Evolutionary conservation across 2,329 filamentous ascomycete species (phyloP), one percentile per base, ranked within the genome.

Genomic region (Ophiostoma piceae): DNA sequence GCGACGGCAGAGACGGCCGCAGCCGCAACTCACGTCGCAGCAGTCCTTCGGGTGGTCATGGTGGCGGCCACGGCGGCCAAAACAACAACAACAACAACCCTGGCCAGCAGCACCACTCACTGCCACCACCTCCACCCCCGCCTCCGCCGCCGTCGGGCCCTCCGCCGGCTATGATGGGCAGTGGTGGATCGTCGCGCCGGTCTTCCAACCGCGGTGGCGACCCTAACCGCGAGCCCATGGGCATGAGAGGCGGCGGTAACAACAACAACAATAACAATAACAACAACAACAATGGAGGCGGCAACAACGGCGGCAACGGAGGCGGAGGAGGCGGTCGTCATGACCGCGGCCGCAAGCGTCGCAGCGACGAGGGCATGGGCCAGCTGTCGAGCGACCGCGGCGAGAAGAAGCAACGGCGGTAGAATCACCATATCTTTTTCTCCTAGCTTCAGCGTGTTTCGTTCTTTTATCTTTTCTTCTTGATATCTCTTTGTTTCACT

Each of bases 351-450:
- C 76, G 79, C 71, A 83, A 83, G 75, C 80, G 81, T 51, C 79
- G 79, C 74, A 85, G 83, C 73, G 84, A 85, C 71, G 84, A 85
- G 68, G 84, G 81, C n/a, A 78, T 76, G 73, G 82, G 83, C 22
- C 77, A 80, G 70, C 67, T 72, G 81, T 81, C 81, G 19, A 81
- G 76, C 74, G 83, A 85, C 54, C 79, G 82, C 71, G 84, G 82
- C 70, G 85, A 87, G 72, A 87, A 87, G 80, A 80, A 85, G 76
- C 81, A 79, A 73, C 81, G 85, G 77, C 82, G 82, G 74, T 85
- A 80, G 76, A 9, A 26, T n/a, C 62, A 35, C 12, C 62, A 19
- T 16, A 12, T 62, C 12, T 57, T 12, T 57, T 57, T 26, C 22
- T 16, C 11, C 6, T 35, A 19, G 57, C 8, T 35, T 62, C 26